Base-by-base conservation (phyloP, 192 early-diverging fungal genomes). In the Allomyces macrogynus region DNA sequence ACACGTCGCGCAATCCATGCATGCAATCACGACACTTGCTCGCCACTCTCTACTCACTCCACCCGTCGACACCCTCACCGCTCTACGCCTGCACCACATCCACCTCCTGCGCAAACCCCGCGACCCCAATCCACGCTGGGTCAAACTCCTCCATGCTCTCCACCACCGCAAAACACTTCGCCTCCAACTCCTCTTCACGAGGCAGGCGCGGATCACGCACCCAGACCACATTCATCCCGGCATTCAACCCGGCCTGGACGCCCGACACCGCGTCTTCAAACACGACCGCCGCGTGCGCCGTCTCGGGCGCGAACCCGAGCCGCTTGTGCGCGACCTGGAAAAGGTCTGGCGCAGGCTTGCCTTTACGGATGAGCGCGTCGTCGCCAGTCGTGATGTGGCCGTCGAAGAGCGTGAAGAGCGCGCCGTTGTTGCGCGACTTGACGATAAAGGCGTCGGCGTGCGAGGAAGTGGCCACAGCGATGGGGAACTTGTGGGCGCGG, bases 291-390 rank as follows among this genome's bases (percentile, higher is more conserved):
- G 62, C 14, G n/a, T 1, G 3, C 11, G 25, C 12, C 16, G 32
- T 63, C 25, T 40, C 43, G 12, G 65, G n/a, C 49, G 66, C 60
- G 18, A n/a, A 20, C 8, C 75, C 73, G 10, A 82, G 25, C 66
- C 22, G 10, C 54, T 70, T 24, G 8, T 71, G 69, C 25, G 73
- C 77, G 12, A 62, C 71, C 20, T 73, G 66, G 64, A 81, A 82
- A 24, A 82, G 65, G 63, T 82, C 80, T 20, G 80, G 80, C 5
- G 69, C 66, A 7, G 80, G 80, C 69, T 82, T 82, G 9, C 78
- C 80, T 42, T 63, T 42, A 23, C 16, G 43, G 26, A 82, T 63
- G 1, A 54, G 40, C 23, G 69, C 60, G 67, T 82, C 77, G 67
- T 82, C 77, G 18, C 78, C 80, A 24, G 69, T 69, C 0, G 74